These are phyloP conservation scores for Solanum paucissectum DNA, from an alignment of 257 asterid genomes.

Conservation along the genomic window DNA sequence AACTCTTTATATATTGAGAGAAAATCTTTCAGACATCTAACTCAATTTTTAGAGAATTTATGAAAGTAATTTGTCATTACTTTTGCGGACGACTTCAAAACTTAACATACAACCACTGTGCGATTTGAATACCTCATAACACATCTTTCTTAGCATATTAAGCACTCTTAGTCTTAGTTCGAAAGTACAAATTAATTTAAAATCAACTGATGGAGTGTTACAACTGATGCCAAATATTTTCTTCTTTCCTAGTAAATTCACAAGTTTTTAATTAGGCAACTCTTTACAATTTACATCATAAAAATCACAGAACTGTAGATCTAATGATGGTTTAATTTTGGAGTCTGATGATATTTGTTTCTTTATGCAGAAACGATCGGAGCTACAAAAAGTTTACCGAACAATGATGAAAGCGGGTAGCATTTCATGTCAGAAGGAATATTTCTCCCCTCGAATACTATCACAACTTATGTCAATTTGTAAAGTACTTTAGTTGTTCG, in stretches of 20 bases:
- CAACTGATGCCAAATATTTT: neutral
- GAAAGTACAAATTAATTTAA: neutral
- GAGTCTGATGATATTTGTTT: neutral
- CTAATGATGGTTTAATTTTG: neutral
- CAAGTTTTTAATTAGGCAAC: neutral
- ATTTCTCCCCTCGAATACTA: neutral
- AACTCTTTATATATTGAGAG: neutral
- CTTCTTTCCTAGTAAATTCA: neutral
- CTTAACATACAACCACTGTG: neutral
- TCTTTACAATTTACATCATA: neutral
- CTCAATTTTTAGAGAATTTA: too few relatives aligned
- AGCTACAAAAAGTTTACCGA: neutral
- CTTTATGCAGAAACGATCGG: neutral
- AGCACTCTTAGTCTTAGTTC: neutral
- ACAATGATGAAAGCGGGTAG: neutral
- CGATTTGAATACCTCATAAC: neutral
- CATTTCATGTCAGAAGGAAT: neutral
- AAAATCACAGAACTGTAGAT: neutral
- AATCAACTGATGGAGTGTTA: neutral
- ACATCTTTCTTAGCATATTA: neutral
- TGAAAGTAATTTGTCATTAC: too few relatives aligned
- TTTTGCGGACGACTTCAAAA: neutral
- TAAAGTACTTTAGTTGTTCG: neutral
- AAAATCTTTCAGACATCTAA: neutral
- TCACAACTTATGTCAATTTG: neutral